These are phyloP conservation scores for Colletotrichum abscissum DNA, from an alignment of 2,329 filamentous ascomycete genomes.

Conservation along the genomic window DNA sequence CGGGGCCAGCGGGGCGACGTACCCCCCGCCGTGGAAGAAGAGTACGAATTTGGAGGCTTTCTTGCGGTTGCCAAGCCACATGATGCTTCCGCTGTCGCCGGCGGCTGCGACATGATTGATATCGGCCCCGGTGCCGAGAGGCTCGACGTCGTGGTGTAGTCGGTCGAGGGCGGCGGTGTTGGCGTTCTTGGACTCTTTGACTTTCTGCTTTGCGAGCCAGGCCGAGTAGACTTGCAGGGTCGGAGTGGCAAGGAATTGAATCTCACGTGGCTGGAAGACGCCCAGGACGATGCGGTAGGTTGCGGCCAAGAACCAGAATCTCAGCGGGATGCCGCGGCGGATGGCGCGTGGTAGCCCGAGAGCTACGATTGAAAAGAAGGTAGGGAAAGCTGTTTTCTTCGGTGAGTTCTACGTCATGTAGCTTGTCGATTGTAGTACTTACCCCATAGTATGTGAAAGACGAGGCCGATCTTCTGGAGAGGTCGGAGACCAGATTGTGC, in stretches of 20 bases:
- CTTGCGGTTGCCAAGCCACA: slow-evolving; percentile 43
- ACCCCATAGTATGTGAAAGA: background rate
- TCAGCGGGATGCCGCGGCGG: background rate
- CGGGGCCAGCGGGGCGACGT: slow-evolving; percentile 35
- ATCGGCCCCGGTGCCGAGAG: background rate
- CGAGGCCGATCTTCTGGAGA: background rate
- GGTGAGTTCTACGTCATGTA: background rate
- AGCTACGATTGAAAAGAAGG: background rate
- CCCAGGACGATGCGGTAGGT: background rate
- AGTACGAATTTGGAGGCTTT: slow-evolving; percentile 43
- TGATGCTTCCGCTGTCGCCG: slow-evolving; percentile 27
- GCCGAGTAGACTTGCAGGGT: background rate
- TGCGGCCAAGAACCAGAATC: background rate
- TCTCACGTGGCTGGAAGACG: background rate
- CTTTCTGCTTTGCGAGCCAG: background rate
- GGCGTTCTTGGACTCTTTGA: background rate
- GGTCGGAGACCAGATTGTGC: background rate
- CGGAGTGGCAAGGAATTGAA: background rate
- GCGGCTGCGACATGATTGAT: background rate
- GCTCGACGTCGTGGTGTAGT: background rate
- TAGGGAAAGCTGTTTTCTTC: background rate
- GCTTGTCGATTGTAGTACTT: background rate
- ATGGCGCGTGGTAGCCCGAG: slow-evolving; percentile 3
- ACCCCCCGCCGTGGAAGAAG: slow-evolving; percentile 45
- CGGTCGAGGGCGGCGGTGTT: background rate